Conservation (phyloP, 2,329 filamentous ascomycete genomes). For the Colletotrichum plurivorum region DNA sequence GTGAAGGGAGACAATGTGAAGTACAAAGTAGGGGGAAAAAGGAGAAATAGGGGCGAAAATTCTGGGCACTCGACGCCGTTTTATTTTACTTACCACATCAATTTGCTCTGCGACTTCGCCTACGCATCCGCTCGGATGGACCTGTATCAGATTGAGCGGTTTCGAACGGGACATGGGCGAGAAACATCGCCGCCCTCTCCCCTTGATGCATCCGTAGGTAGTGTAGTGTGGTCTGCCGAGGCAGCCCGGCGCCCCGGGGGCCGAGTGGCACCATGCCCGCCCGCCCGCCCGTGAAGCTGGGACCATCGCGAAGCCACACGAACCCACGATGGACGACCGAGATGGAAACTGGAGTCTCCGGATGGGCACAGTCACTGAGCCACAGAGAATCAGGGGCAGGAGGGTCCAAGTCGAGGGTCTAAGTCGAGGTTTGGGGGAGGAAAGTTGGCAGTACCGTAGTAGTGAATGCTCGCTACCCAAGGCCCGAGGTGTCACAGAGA, state of each 20-base stretch:
- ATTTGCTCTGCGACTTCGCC: constrained; percentile 38
- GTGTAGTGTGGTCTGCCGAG: too few species aligned
- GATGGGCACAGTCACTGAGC: constrained; percentile 8
- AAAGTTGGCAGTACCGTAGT: constrained; percentile 30
- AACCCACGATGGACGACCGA: not conserved
- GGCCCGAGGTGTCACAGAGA: too few species aligned
- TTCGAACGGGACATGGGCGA: constrained; percentile 21
- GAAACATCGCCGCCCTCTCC: not conserved
- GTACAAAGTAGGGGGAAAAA: constrained; percentile 3
- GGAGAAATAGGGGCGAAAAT: not conserved
- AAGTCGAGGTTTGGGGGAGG: not conserved
- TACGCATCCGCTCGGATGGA: constrained; percentile 21
- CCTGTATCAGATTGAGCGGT: constrained; percentile 33
- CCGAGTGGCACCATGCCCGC: constrained; percentile 15
- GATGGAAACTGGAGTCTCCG: not conserved
- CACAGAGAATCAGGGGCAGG: not conserved
- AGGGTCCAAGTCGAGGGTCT: not conserved
- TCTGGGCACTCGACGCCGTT: constrained; percentile 13
- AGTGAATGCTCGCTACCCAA: too few species aligned
- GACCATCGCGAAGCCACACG: not conserved
- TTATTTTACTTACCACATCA: constrained; percentile 20
- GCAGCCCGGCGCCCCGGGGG: not conserved
- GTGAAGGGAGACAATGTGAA: not conserved
- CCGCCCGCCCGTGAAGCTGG: not conserved
- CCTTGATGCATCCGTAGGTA: too few species aligned